These are phyloP conservation scores for Acer negundo DNA, from an alignment of 345 rosid species.

Conservation along the genomic window DNA sequence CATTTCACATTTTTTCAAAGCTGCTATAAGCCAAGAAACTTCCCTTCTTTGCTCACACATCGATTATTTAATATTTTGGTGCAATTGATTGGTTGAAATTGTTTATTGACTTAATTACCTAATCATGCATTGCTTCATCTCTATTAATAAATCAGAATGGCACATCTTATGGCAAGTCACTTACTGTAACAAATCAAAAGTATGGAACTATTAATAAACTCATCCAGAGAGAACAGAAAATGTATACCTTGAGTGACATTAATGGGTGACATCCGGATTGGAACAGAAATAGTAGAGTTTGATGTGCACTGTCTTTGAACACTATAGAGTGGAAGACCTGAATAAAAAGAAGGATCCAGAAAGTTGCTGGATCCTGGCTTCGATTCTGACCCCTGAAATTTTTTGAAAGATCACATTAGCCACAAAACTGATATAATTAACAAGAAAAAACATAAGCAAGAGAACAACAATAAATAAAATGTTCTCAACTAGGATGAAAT, in stretches of 20 bases:
- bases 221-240: conserved; percentile 10
- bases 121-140: neutral
- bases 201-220: neutral
- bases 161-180: neutral
- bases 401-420: conserved; percentile 25
- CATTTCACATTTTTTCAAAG: neutral
- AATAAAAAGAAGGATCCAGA: conserved; percentile 66
- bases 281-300: conserved; percentile 41
- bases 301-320: conserved; percentile 55
- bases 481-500: neutral
- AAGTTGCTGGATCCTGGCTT: conserved; percentile 33
- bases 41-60: neutral
- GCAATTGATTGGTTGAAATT: neutral
- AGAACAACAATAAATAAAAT: neutral
- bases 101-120: neutral
- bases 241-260: conserved; percentile 43
- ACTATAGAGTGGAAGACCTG: conserved; percentile 50
- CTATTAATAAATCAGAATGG: conserved; percentile 5
- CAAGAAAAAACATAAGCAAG: conserved; percentile 12
- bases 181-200: neutral
- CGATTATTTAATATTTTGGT: neutral
- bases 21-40: neutral
- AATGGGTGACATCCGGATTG: conserved; percentile 20
- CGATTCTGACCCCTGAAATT: conserved; percentile 69
- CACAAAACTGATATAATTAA: neutral